Percentiles rank a stretch among this genome's conserved stretches.
These are phyloP conservation scores for Boletus reticuloceps DNA, from an alignment of 768 basidiomycete species.

Conservation along the genomic window DNA sequence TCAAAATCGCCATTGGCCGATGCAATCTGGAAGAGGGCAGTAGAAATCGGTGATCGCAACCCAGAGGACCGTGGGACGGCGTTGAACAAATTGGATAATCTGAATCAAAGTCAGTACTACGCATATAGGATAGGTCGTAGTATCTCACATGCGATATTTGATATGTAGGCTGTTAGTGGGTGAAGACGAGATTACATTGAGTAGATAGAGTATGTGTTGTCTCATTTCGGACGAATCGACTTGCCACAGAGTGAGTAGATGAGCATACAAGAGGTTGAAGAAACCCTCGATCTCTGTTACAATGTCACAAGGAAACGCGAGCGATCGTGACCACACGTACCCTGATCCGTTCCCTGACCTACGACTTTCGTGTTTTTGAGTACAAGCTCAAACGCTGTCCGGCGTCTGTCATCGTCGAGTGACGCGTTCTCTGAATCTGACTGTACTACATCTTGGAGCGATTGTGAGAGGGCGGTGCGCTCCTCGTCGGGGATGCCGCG, in stretches of 20 bases:
- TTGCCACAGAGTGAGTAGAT: conserved; percentile 62
- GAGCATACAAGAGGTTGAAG: conserved; percentile 79
- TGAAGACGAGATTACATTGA: conserved; percentile 55
- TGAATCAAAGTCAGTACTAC: conserved; percentile 28
- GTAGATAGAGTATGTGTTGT: conserved; percentile 46
- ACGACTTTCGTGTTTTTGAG: conserved; percentile 61
- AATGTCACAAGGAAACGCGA: conserved; percentile 3
- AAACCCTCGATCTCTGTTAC: conserved; percentile 77
- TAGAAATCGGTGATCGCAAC: conserved; percentile 62
- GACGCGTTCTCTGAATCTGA: conserved; percentile 47
- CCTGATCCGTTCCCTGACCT: conserved; percentile 77
- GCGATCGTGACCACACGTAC: conserved; percentile 36
- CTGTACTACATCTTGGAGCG: conserved; percentile 61
- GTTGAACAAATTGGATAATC: conserved; percentile 83
- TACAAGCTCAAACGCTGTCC: conserved; percentile 56
- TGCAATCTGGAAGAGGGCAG: conserved; percentile 58
- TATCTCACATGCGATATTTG: conserved; percentile 70
- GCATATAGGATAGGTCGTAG: background rate
- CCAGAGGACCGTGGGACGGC: conserved; percentile 63
- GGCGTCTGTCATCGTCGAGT: conserved; percentile 53
- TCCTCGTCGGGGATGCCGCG: conserved; percentile 68
- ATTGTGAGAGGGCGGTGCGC: conserved; percentile 55
- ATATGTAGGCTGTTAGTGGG: conserved; percentile 50
- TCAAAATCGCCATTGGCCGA: conserved; percentile 59
- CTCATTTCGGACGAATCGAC: conserved; percentile 54